These are phyloP conservation scores for Filobasidium uniguttulatum DNA, from an alignment of 1,284 basidiomycete species.

Conservation along the genomic window DNA sequence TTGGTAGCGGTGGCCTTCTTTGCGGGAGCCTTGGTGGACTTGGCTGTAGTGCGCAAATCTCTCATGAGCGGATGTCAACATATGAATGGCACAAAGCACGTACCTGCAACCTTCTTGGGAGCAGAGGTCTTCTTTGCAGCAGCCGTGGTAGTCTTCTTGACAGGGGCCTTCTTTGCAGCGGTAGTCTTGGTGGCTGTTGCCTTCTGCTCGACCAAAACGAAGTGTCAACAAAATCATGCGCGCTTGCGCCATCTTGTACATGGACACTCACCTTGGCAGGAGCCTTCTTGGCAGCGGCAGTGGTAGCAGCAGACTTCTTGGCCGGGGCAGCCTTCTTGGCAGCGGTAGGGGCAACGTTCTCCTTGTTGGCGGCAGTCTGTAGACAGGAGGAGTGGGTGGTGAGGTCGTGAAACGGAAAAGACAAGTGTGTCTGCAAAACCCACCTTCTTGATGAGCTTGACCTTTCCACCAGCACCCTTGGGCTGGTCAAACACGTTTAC, in stretches of 20 bases:
- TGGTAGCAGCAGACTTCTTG: slow-evolving; percentile 32
- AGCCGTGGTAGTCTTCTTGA: slow-evolving; percentile 36
- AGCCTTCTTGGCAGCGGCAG: slow-evolving; percentile 21
- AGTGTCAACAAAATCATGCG: background rate
- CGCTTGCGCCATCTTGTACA: slow-evolving; percentile 2
- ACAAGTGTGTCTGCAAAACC: slow-evolving; percentile 6
- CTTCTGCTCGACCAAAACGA: slow-evolving; percentile 8
- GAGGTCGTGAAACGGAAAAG: background rate
- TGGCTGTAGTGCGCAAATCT: slow-evolving; percentile 8
- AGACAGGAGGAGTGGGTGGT: background rate
- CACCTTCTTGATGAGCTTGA: slow-evolving; percentile 55
- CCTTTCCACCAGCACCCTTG: slow-evolving; percentile 68
- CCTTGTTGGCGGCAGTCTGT: slow-evolving; percentile 13
- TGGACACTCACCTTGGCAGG: slow-evolving; percentile 12
- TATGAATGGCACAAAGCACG: background rate
- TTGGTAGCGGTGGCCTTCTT: slow-evolving; percentile 16
- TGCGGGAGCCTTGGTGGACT: slow-evolving; percentile 21
- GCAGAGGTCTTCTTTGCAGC: slow-evolving; percentile 40
- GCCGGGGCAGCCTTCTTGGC: slow-evolving; percentile 13
- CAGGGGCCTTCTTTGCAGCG: slow-evolving; percentile 15
- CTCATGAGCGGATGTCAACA: background rate
- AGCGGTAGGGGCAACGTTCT: slow-evolving; percentile 29
- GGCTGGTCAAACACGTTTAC: slow-evolving; percentile 69
- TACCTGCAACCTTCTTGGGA: slow-evolving; percentile 30
- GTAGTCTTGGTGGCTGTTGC: slow-evolving; percentile 23